A percentile compares a stretch with the other conserved stretches of the same genome.
Evolutionary conservation across 805 yeast species (phyloP).

Genomic region (Hanseniaspora lachancei): DNA sequence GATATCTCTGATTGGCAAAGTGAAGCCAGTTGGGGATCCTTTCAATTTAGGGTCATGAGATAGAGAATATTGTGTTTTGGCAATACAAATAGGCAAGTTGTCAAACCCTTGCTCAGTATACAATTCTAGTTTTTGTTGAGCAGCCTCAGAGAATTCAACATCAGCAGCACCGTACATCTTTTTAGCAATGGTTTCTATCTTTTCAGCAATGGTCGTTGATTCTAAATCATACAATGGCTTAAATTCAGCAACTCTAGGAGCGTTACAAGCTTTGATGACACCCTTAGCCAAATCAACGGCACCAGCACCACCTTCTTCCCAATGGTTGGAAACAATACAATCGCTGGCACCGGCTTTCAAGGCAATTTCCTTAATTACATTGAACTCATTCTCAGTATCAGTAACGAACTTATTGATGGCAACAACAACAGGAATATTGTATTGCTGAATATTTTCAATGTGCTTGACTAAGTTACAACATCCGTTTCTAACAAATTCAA

Average conservation of each 20-base stretch:
- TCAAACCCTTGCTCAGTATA: slow-evolving; percentile 67
- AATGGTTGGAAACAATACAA: slow-evolving; percentile 71
- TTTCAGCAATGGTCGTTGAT: slow-evolving; percentile 49
- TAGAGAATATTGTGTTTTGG: slow-evolving; percentile 73
- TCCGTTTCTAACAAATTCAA: slow-evolving; percentile 55
- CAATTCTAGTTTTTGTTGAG: slow-evolving; percentile 52
- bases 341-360: slow-evolving; percentile 66
- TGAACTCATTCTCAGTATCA: slow-evolving; percentile 57
- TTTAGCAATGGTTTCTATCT: slow-evolving; percentile 51
- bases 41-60: slow-evolving; percentile 72
- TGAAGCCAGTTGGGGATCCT: slow-evolving; percentile 73
- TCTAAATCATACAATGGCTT: slow-evolving; percentile 49
- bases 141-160: slow-evolving; percentile 56
- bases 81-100: slow-evolving; percentile 68
- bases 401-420: slow-evolving; percentile 70
- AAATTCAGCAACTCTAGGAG: slow-evolving; percentile 31
- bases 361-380: slow-evolving; percentile 52
- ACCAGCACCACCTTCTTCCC: slow-evolving; percentile 80
- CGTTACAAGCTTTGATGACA: slow-evolving; percentile 48
- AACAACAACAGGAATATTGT: slow-evolving; percentile 69
- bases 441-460: slow-evolving; percentile 55
- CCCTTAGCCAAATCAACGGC: slow-evolving; percentile 63
- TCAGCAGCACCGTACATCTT: slow-evolving; percentile 69
- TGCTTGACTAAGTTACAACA: slow-evolving; percentile 67
- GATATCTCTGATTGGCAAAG: slow-evolving; percentile 69